Conservation (phyloP, 805 yeast genomes). For the Ogataea saltuana region DNA sequence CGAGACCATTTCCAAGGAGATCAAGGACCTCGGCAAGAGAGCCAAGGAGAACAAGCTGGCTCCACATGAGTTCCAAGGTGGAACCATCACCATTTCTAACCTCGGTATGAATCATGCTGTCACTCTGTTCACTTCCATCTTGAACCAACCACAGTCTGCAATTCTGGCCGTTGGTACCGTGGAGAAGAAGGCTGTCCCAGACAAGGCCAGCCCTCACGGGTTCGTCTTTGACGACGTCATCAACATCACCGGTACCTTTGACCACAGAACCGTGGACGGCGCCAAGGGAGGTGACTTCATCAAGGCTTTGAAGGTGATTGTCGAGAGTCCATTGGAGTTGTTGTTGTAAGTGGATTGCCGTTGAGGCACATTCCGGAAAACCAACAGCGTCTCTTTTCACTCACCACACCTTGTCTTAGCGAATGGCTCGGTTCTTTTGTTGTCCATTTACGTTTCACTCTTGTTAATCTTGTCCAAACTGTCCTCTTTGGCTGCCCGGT, state of each 20-base stretch:
- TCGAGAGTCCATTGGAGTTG: constrained; percentile 96
- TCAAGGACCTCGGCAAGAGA: constrained; percentile 92
- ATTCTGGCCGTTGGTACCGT: constrained; percentile 94
- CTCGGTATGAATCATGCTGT: constrained; percentile 98
- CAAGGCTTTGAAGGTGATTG: constrained; percentile 83
- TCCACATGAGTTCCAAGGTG: constrained; percentile 99
- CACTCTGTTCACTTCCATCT: constrained; percentile 87
- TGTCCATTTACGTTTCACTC: too few species aligned
- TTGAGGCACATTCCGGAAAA: too few species aligned
- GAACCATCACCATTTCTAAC: constrained; percentile 97
- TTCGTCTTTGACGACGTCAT: constrained; percentile 89
- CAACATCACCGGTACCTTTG: constrained; percentile 94
- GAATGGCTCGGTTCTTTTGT: too few species aligned
- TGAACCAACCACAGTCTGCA: constrained; percentile 96
- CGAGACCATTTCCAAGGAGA: constrained; percentile 72
- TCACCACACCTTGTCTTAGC: too few species aligned
- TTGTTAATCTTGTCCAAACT: too few species aligned
- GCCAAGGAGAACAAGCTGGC: constrained; percentile 90
- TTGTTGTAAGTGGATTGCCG: constrained; percentile 52
- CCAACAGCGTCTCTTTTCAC: too few species aligned
- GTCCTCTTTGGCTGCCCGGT: too few species aligned
- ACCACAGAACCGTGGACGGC: constrained; percentile 96
- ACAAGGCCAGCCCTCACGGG: constrained; percentile 86
- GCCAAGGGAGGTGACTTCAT: constrained; percentile 97
- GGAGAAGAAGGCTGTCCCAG: constrained; percentile 90